Evolutionary conservation across 192 early-diverging fungal species (phyloP), one percentile per base, ranked within the genome.

Genomic region (Dissophora ornata): DNA sequence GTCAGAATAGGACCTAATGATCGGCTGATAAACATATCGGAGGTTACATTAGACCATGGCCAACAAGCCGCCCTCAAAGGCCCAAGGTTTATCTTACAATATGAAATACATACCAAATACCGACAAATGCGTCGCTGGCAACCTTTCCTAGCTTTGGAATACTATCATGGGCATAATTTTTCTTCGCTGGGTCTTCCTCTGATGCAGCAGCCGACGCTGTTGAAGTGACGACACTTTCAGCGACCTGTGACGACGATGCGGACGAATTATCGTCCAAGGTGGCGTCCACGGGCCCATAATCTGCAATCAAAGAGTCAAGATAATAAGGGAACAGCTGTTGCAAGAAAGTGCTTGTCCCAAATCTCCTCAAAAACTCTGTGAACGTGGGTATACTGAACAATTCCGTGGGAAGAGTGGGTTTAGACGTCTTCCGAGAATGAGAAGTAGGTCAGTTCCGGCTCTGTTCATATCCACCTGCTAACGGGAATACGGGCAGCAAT

Each of bases 301-400:
- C 71, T 18, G 81, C 80, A 0, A 80, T 81, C 5, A 88, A 46
- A 4, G 87, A 62, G 51, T 88, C 87, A 25, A 88, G 56, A 42
- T 88, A 88, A 32, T 83, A 83, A 0, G 85, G 84, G 22, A 88
- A 73, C 28, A 88, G 60, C 36, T 88, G 87, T 47, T 88, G 74
- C 0, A 88, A 36, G 55, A 88, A 88, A 0, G 69, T 81, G 19
- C 79, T 62, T 19, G 85, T 82, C 1, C 87, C 85, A 45, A 88
- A 81, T 32, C 82, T 50, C 33, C 79, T 38, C 25, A 88, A 54
- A 42, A 88, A 83, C 38, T 86, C 83, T 5, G 67, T 65, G 28
- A 82, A 70, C 8, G 81, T 75, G 0, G 55, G 16, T 0, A 57
- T 34, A 7, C 80, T 70, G 46, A 88, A 84, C 18, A 88, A 33